Base-by-base conservation (phyloP, 352 stramenopile species). In the Peronospora belbahrii region DNA sequence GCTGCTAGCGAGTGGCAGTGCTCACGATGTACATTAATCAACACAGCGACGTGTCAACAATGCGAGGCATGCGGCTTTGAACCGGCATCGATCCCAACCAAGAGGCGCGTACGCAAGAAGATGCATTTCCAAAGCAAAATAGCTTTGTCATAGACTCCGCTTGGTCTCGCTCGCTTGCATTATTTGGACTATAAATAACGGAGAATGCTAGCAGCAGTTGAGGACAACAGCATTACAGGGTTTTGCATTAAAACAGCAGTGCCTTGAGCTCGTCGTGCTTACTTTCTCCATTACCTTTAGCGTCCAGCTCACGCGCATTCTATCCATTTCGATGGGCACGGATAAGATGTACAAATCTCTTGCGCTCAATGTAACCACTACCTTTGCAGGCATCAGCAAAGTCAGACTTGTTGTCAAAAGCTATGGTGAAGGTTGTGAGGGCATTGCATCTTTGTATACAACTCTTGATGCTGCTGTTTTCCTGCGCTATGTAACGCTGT, bases 181-280 rank as follows among this genome's bases (percentile, higher is more conserved):
- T 43, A 23, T 42, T 47, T 8, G 13, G 17, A 35, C 11, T 28
- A 20, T 31, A 20, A 30, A 20, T 31, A 20, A 30, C 23, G n/a
- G 23, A 22, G 23, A 22, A 45, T 17, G 6, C 5, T 19, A 24
- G 5, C 34, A 36, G 41, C 24, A 44, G 14, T 38, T n/a, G n/a
- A 45, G 22, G 6, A 10, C 28, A 40, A 28, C 30, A 25, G 24
- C 15, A 7, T 32, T 33, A 23, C 10, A 10, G 17, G 14, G 2
- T 10, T 30, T 37, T 17, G 24, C 14, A 27, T 44, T 80, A 79
- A 5, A 83, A 96, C 10, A 97, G 59, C 46, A 98, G 67, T 9
- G 85, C 77, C 46, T 96, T 97, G 69, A 98, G 97, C 64, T 98
- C 94, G 25, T 97, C 86, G 73, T 96, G 97, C 59, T 98, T 90